Evolutionary conservation across 2,329 filamentous ascomycete species (phyloP), one percentile per base, ranked within the genome.

Genomic region (Samsoniella hepiali): DNA sequence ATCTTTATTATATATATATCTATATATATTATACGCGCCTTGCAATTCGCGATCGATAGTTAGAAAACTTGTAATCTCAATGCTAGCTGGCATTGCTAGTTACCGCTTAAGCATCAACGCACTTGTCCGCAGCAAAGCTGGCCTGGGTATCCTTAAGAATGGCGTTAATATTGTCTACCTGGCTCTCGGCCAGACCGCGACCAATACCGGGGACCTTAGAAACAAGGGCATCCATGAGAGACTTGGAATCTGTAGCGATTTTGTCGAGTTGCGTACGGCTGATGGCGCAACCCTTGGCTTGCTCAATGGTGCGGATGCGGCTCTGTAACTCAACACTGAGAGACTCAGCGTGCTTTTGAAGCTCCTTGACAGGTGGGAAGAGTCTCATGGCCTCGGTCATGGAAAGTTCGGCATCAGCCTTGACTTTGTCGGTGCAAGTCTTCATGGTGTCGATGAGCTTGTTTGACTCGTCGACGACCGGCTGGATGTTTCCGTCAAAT

Each of bases 161-260:
- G n/a, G 58, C 32, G 31, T 67, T 64, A 58, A 71, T 67, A 44
- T 65, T 55, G 10, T 55, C 53, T 0, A 69, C 67, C 31, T 71
- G 65, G 63, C 69, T 66, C 53, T 51, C 55, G 54, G 69, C 70
- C 29, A 71, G 62, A 22, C 62, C 54, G 61, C 69, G 69, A n/a
- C 67, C 65, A 53, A 59, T 65, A 38, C 64, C 50, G 9, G 70
- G 70, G 5, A 70, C 65, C 67, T 70, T 71, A 22, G 55, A 53
- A 17, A 71, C 68, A 29, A 70, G 65, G 54, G 69, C 66, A 11
- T 69, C 63, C 42, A 71, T 71, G 45, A 71, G 69, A 53, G 64
- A 47, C 60, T 68, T 65, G 31, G 68, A 66, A 38, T 58, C 64
- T 6, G 44, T 58, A 62, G 64, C 67, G 32, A 71, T 62, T 51